A percentile compares a stretch with the other conserved stretches of the same genome.
phyloP scores from a whole-genome alignment of 2,329 filamentous ascomycete genomes.

The Penicillium palitans region DNA sequence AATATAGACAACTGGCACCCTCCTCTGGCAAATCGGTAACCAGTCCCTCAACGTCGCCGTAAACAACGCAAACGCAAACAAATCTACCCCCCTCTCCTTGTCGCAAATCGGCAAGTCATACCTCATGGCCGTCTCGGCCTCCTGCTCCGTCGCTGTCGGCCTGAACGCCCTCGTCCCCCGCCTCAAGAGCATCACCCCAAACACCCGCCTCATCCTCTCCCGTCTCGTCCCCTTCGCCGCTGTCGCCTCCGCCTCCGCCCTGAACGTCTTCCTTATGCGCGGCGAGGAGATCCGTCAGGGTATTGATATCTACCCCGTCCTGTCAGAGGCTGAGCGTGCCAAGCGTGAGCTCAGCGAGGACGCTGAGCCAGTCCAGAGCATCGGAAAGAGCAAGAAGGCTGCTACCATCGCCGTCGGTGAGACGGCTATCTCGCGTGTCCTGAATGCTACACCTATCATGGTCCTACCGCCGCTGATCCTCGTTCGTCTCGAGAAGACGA shows the following conservation, averaged over 20 bases:
- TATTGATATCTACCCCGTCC: constrained; percentile 86
- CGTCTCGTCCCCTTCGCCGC: constrained; percentile 96
- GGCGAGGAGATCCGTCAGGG: constrained; percentile 90
- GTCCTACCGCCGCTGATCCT: constrained; percentile 85
- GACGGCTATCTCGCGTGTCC: constrained; percentile 84
- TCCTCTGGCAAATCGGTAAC: constrained; percentile 94
- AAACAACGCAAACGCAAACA: constrained; percentile 97
- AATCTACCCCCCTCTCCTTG: constrained; percentile 83
- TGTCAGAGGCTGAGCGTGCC: constrained; percentile 67
- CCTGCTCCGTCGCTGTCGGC: constrained; percentile 88
- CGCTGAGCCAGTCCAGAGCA: constrained; percentile 59
- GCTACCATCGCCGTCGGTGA: constrained; percentile 88
- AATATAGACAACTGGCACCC: constrained; percentile 70
- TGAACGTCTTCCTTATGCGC: constrained; percentile 98
- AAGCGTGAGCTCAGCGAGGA: constrained; percentile 62
- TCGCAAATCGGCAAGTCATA: constrained; percentile 85
- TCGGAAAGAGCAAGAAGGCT: constrained; percentile 86
- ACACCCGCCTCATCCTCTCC: constrained; percentile 71
- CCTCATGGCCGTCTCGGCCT: constrained; percentile 85
- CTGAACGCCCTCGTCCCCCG: constrained; percentile 87
- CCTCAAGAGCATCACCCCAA: constrained; percentile 72
- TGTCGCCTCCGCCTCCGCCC: constrained; percentile 82
- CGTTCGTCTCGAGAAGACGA: constrained; percentile 77
- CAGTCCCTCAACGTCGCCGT: constrained; percentile 98
- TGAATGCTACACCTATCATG: constrained; percentile 97